Evolutionary conservation across 768 basidiomycete species (phyloP).

Genomic region (Pulveroboletus sp.): DNA sequence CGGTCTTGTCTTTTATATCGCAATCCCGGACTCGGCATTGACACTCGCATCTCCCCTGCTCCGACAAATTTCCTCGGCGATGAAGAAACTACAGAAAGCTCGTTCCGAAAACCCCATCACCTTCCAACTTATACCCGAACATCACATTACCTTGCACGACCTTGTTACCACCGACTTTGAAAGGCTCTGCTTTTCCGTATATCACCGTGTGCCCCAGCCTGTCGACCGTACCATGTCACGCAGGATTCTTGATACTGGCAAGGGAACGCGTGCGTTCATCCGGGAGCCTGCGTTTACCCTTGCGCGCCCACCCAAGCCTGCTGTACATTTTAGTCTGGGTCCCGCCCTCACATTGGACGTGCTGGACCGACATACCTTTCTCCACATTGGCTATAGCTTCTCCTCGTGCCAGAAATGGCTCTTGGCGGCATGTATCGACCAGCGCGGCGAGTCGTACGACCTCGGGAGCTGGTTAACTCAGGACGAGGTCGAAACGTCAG

Average conservation of each 20-base stretch:
- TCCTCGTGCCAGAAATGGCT: constrained; percentile 74
- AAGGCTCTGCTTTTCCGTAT: constrained; percentile 59
- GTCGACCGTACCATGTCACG: constrained; percentile 62
- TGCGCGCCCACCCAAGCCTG: constrained; percentile 39
- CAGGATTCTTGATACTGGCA: constrained; percentile 38
- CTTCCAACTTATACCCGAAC: constrained; percentile 73
- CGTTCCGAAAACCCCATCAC: constrained; percentile 48
- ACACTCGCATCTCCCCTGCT: constrained; percentile 61
- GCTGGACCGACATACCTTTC: constrained; percentile 52
- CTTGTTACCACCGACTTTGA: constrained; percentile 32
- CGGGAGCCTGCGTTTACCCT: constrained; percentile 65
- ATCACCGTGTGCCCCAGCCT: constrained; percentile 62
- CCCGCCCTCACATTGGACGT: constrained; percentile 46
- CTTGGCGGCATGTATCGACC: constrained; percentile 68
- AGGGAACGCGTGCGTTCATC: constrained; percentile 47
- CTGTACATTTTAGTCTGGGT: constrained; percentile 38
- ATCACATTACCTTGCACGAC: constrained; percentile 41
- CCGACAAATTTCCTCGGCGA: constrained; percentile 63
- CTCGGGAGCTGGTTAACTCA: constrained; percentile 64
- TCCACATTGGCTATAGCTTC: constrained; percentile 74
- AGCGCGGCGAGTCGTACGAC: constrained; percentile 73
- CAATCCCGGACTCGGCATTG: constrained; percentile 57
- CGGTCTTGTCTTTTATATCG: constrained; percentile 63
- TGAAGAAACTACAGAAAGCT: constrained; percentile 52
- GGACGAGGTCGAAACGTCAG: constrained; percentile 41